Evolutionary conservation across 768 basidiomycete genomes (phyloP).

Genomic region (button mushroom (Agaricus bisporus)): DNA sequence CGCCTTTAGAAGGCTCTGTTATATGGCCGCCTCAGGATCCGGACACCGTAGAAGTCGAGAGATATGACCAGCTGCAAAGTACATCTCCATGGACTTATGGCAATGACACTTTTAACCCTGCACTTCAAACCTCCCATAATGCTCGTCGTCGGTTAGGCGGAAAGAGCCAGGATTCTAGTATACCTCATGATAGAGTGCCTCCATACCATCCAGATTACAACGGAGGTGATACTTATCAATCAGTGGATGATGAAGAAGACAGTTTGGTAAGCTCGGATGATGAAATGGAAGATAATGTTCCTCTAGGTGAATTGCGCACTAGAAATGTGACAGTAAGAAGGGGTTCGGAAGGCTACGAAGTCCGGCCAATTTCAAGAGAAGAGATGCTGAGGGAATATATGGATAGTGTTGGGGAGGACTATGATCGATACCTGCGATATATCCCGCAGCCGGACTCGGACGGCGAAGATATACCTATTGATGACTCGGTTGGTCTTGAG

Average conservation of each 20-base stretch:
- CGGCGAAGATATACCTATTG: constrained; percentile 32
- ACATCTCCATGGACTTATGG: constrained; percentile 84
- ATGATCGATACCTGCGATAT: constrained; percentile 63
- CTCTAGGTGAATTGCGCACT: not conserved
- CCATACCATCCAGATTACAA: constrained; percentile 76
- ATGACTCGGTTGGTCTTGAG: constrained; percentile 11
- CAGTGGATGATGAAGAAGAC: constrained; percentile 21
- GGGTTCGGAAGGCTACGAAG: constrained; percentile 84
- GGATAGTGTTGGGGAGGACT: constrained; percentile 43
- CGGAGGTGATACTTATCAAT: constrained; percentile 24
- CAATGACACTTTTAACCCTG: constrained; percentile 70
- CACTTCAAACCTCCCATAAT: constrained; percentile 58
- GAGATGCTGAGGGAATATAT: constrained; percentile 58
- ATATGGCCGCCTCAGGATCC: constrained; percentile 79
- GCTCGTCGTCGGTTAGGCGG: constrained; percentile 19
- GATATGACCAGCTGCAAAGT: constrained; percentile 41
- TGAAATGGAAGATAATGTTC: constrained; percentile 15
- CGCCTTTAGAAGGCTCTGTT: constrained; percentile 18
- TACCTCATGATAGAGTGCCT: constrained; percentile 33
- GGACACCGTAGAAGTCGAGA: constrained; percentile 25
- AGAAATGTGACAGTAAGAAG: constrained; percentile 38
- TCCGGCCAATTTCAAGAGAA: constrained; percentile 55
- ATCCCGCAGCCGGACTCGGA: constrained; percentile 49
- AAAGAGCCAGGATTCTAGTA: constrained; percentile 6
- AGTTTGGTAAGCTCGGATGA: constrained; percentile 21